Evolutionary conservation across 1,284 basidiomycete genomes (phyloP).

Genomic region (Heterobasidion parviporum): DNA sequence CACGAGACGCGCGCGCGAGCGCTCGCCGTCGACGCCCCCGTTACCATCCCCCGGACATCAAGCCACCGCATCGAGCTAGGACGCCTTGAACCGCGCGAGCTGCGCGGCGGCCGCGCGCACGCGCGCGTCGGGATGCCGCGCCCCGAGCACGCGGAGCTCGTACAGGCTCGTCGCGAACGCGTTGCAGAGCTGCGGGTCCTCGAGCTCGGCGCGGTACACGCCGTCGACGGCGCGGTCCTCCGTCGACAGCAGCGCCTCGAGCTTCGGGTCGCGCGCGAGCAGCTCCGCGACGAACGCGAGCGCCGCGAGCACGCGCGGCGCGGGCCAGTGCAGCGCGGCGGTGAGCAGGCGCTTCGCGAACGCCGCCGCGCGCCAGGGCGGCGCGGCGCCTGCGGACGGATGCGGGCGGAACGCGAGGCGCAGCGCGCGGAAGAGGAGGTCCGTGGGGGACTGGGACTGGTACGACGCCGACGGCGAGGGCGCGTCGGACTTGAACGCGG

Average conservation of each 20-base stretch:
- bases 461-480: slow-evolving; percentile 17
- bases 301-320: slow-evolving; percentile 53
- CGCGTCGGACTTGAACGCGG: slow-evolving; percentile 17
- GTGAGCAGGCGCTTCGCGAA: slow-evolving; percentile 87
- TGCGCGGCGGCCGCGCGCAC: slow-evolving; percentile 37
- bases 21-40: neutral
- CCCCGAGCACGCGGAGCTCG: slow-evolving; percentile 54
- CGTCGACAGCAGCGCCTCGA: slow-evolving; percentile 80
- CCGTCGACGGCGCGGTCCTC: slow-evolving; percentile 82
- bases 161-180: slow-evolving; percentile 67
- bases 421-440: slow-evolving; percentile 84
- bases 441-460: slow-evolving; percentile 30
- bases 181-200: slow-evolving; percentile 80
- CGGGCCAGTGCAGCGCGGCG: slow-evolving; percentile 75
- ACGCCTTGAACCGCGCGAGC: slow-evolving; percentile 5
- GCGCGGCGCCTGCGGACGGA: slow-evolving; percentile 43
- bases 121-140: slow-evolving; percentile 51
- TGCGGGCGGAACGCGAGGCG: slow-evolving; percentile 70
- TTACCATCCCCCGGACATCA: neutral
- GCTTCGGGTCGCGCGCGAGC: slow-evolving; percentile 68
- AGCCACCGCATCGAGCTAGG: neutral
- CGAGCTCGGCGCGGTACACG: slow-evolving; percentile 72
- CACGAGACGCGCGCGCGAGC: neutral
- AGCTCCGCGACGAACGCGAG: slow-evolving; percentile 69
- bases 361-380: slow-evolving; percentile 79